Evolutionary conservation across 108 stramenopile species (phyloP).

Genomic region (Skeletonema marinoi): DNA sequence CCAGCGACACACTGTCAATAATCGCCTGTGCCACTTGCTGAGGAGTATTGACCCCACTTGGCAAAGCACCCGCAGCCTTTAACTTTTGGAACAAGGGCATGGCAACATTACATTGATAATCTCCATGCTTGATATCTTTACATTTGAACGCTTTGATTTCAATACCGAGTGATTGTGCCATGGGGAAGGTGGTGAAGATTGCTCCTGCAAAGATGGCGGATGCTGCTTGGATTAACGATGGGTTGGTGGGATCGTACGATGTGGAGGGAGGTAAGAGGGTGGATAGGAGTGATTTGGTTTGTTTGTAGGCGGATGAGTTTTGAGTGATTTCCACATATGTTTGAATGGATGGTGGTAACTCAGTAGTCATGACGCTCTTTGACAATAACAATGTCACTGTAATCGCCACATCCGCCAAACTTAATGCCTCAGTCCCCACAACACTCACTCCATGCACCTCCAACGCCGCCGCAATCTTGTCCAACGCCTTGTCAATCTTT

Average conservation of each 20-base stretch:
- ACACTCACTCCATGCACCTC: constrained; percentile 26
- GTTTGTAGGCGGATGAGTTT: constrained; percentile 42
- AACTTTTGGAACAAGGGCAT: constrained; percentile 93
- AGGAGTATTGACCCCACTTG: constrained; percentile 62
- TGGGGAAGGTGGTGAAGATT: constrained; percentile 43
- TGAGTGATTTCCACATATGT: constrained; percentile 26
- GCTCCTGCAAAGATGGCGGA: constrained; percentile 57
- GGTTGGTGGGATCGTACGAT: constrained; percentile 41
- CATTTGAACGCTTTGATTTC: constrained; percentile 71
- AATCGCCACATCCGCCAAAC: constrained; percentile 76
- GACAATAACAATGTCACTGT: constrained; percentile 48
- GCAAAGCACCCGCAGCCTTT: constrained; percentile 63
- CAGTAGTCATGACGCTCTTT: background rate
- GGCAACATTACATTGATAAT: constrained; percentile 98
- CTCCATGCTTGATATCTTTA: constrained; percentile 84
- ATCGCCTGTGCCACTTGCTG: constrained; percentile 80
- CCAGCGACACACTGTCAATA: constrained; percentile 57
- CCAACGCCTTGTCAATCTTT: constrained; percentile 13
- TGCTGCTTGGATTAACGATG: constrained; percentile 54
- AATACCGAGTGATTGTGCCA: constrained; percentile 24
- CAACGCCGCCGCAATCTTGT: constrained; percentile 26
- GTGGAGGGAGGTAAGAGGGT: constrained; percentile 33
- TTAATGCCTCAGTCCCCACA: background rate
- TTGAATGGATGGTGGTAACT: constrained; percentile 1
- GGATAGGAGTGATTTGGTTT: constrained; percentile 47